A percentile compares a stretch with the other conserved stretches of the same genome.
These are phyloP conservation scores for Pseudocercospora musae DNA, from an alignment of 2,329 filamentous ascomycete species.

Conservation along the genomic window DNA sequence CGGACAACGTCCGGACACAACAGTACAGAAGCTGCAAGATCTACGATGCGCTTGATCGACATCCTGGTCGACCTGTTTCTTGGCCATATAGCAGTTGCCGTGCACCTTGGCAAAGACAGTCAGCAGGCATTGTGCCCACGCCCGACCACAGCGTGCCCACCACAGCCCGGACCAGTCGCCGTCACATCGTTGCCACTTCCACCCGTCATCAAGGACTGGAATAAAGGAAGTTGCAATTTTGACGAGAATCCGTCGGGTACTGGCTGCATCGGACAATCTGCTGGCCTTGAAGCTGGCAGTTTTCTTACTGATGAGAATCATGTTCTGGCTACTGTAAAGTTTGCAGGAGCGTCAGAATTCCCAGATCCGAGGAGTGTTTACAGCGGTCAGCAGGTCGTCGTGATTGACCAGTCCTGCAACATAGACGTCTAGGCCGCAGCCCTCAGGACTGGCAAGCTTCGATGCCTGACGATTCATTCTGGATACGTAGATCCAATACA, in stretches of 20 bases:
- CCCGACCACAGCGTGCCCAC: neutral
- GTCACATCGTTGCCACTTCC: slow-evolving; percentile 40
- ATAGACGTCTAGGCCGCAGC: slow-evolving; percentile 46
- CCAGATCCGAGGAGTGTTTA: slow-evolving; percentile 45
- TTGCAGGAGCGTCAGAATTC: slow-evolving; percentile 42
- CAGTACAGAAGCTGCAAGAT: too few relatives aligned
- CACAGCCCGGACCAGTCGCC: slow-evolving; percentile 35
- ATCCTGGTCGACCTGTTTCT: too few relatives aligned
- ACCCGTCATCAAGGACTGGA: slow-evolving; percentile 32
- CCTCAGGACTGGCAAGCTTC: slow-evolving; percentile 40
- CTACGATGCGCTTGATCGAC: too few relatives aligned
- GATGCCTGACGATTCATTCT: slow-evolving; percentile 45
- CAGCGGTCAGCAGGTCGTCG: slow-evolving; percentile 41
- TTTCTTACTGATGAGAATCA: slow-evolving; percentile 47
- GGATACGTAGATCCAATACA: slow-evolving; percentile 46
- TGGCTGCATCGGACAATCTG: slow-evolving; percentile 37
- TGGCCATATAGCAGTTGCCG: too few relatives aligned
- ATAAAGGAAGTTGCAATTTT: slow-evolving; percentile 34
- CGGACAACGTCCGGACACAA: too few relatives aligned
- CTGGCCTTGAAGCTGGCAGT: slow-evolving; percentile 25
- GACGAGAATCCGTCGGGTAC: slow-evolving; percentile 38
- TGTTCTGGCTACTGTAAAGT: slow-evolving; percentile 41
- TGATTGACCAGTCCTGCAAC: slow-evolving; percentile 49
- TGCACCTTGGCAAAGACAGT: too few relatives aligned
- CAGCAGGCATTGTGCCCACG: too few relatives aligned